Conservation (phyloP, 495 filamentous ascomycete genomes). For the Trypethelium eluteriae region DNA sequence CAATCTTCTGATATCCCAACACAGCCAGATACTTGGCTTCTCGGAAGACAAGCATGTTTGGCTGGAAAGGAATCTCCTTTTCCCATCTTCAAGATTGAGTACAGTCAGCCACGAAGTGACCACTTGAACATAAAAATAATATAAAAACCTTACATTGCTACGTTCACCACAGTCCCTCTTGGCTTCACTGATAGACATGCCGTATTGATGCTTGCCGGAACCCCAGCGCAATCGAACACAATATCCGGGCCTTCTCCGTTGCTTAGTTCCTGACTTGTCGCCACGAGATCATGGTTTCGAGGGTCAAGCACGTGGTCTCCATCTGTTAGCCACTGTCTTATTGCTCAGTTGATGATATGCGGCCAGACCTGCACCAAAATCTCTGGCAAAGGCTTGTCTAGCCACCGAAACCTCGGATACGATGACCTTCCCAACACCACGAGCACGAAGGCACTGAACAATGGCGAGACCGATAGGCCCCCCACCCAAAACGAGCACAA, state of each 20-base stretch:
- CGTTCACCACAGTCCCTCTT: constrained; percentile 32
- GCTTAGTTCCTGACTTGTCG: constrained; percentile 22
- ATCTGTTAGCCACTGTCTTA: background rate
- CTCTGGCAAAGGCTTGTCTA: constrained; percentile 29
- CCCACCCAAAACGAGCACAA: constrained; percentile 25
- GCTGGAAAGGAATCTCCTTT: constrained; percentile 31
- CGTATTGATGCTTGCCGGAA: constrained; percentile 25
- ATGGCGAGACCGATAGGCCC: constrained; percentile 32
- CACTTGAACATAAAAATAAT: too few species aligned
- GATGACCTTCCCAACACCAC: constrained; percentile 26
- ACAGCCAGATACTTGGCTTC: constrained; percentile 32
- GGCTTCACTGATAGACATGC: constrained; percentile 26
- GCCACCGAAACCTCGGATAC: constrained; percentile 27
- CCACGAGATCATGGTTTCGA: constrained; percentile 24
- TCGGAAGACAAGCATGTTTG: constrained; percentile 32
- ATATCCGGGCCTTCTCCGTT: constrained; percentile 28
- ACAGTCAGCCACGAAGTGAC: background rate
- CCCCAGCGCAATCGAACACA: constrained; percentile 35
- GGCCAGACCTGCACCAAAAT: constrained; percentile 26
- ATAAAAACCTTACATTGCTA: constrained; percentile 23
- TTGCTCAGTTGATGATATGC: background rate
- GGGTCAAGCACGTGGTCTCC: constrained; percentile 30
- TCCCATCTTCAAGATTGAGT: constrained; percentile 22
- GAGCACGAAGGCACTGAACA: constrained; percentile 21
- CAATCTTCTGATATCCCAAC: constrained; percentile 31